A percentile compares a stretch with the other conserved stretches of the same genome.
These are phyloP conservation scores for Pseudocercospora vitis DNA, from an alignment of 2,329 filamentous ascomycete species.

Conservation along the genomic window DNA sequence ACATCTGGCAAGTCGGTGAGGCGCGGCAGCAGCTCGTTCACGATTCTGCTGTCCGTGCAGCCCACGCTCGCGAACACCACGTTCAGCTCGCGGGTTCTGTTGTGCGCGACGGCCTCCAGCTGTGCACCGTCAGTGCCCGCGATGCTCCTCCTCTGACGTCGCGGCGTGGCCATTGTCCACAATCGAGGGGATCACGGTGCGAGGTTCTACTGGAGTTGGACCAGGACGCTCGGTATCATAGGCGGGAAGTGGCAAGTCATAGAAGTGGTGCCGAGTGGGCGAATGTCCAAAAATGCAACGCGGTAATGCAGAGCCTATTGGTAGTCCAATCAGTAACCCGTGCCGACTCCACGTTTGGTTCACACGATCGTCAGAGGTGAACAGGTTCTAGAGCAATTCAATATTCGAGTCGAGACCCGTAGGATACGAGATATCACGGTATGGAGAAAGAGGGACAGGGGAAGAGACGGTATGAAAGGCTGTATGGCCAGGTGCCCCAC, in stretches of 20 bases:
- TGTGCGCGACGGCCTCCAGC: neutral
- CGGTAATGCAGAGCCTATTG: neutral
- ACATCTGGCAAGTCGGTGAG: slow-evolving; percentile 38
- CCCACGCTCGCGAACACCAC: slow-evolving; percentile 40
- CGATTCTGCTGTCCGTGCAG: slow-evolving; percentile 36
- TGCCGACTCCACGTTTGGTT: neutral
- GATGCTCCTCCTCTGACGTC: slow-evolving; percentile 1
- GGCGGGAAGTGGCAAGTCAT: neutral
- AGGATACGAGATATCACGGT: neutral
- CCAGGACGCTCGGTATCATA: neutral
- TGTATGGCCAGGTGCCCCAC: no score
- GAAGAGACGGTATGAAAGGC: no score
- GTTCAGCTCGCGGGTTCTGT: slow-evolving; percentile 31
- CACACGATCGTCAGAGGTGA: neutral
- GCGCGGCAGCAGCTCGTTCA: slow-evolving; percentile 35
- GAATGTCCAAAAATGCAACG: neutral
- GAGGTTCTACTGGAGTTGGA: neutral
- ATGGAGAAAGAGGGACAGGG: no score
- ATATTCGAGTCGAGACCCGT: slow-evolving; percentile 4
- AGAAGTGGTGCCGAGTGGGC: neutral
- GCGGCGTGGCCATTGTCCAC: neutral
- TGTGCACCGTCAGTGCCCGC: neutral
- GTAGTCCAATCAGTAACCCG: slow-evolving; percentile 2
- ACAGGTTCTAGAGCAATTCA: slow-evolving; percentile 6
- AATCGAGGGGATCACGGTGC: neutral